A percentile compares a stretch with the other conserved stretches of the same genome.
phyloP scores from a whole-genome alignment of 179 eudicot genomes.

The Camellia oleifera region DNA sequence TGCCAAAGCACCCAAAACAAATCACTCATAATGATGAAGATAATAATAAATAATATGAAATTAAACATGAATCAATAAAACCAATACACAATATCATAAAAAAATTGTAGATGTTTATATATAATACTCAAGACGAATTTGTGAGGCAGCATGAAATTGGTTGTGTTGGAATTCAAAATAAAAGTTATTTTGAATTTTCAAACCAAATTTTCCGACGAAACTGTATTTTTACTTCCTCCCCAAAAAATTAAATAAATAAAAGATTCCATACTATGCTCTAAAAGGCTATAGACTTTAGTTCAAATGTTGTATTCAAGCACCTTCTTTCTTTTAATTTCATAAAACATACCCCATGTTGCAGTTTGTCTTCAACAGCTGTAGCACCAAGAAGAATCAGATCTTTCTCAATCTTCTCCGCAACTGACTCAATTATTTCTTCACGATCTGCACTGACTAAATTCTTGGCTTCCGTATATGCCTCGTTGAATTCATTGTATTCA shows the following conservation, averaged over 20 bases:
- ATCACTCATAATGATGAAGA: too few species aligned
- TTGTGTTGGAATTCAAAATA: not conserved
- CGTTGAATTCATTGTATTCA: slow-evolving; percentile 35
- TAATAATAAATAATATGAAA: too few species aligned
- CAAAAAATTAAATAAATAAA: not conserved
- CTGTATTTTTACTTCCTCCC: not conserved
- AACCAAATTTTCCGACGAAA: not conserved
- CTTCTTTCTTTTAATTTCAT: not conserved
- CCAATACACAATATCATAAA: too few species aligned
- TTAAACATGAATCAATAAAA: too few species aligned
- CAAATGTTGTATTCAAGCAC: not conserved
- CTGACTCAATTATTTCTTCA: slow-evolving; percentile 40
- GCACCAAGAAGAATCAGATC: slow-evolving; percentile 53
- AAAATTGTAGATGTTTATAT: too few species aligned
- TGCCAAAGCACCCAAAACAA: not conserved
- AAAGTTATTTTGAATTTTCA: not conserved
- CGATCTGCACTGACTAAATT: slow-evolving; percentile 38
- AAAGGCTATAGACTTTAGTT: not conserved
- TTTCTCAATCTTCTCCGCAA: slow-evolving; percentile 44
- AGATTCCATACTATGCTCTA: not conserved
- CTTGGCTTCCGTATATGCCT: slow-evolving; percentile 38
- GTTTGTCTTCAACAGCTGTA: slow-evolving; percentile 61
- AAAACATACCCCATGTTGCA: slow-evolving; percentile 51
- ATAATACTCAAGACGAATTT: not conserved
- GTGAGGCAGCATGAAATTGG: not conserved